Percentiles rank a stretch among this genome's conserved stretches.
These are phyloP conservation scores for Linanthus parryae DNA, from an alignment of 148 eudicot genomes.

Conservation along the genomic window DNA sequence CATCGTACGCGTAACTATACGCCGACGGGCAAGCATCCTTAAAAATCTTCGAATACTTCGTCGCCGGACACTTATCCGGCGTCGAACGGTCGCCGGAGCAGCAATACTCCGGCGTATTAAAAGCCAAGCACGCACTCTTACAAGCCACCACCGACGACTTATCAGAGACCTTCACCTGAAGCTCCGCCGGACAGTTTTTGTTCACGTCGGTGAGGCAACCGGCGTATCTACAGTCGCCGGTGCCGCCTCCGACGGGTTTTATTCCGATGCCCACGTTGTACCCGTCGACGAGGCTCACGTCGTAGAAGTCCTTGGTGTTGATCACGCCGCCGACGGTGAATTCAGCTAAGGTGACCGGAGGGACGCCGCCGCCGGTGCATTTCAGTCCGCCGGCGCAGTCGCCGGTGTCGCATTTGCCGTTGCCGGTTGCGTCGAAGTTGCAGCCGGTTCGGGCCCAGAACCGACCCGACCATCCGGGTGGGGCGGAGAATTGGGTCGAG, in stretches of 20 bases:
- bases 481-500: conserved; percentile 35
- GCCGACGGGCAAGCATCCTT: conserved; percentile 79
- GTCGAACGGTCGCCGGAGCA: conserved; percentile 57
- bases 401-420: conserved; percentile 35
- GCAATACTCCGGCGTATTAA: conserved; percentile 52
- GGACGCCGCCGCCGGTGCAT: conserved; percentile 57
- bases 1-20: conserved; percentile 86
- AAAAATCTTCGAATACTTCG: conserved; percentile 54
- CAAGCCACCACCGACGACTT: conserved; percentile 57
- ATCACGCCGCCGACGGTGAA: conserved; percentile 48
- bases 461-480: conserved; percentile 83
- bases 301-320: conserved; percentile 62
- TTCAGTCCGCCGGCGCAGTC: conserved; percentile 33
- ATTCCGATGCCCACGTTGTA: conserved; percentile 68
- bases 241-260: conserved; percentile 30
- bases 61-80: conserved; percentile 55
- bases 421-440: conserved; percentile 40
- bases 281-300: conserved; percentile 85
- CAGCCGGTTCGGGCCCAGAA: conserved; percentile 97
- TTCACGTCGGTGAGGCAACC: conserved; percentile 62
- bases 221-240: conserved; percentile 59
- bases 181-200: conserved; percentile 46
- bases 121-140: conserved; percentile 63
- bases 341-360: conserved; percentile 67
- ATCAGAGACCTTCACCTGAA: conserved; percentile 29